phyloP scores from a whole-genome alignment of 768 basidiomycete species.

The Harrya chromipes region DNA sequence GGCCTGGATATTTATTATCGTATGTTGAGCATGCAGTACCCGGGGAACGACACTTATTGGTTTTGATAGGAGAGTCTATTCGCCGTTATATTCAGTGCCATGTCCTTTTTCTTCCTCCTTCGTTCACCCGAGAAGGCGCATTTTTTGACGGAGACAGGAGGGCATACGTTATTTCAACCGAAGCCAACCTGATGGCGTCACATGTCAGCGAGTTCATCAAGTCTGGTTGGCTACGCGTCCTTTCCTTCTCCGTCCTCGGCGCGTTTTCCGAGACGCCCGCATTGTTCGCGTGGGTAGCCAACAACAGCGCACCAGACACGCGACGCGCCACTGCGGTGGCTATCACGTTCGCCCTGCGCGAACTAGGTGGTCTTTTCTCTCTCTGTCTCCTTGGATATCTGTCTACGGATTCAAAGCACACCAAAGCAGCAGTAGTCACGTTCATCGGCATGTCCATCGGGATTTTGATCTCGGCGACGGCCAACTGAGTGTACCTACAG shows the following conservation, averaged over 20 bases:
- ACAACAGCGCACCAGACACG: constrained; percentile 56
- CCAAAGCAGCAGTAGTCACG: constrained; percentile 40
- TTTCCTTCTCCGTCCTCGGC: constrained; percentile 56
- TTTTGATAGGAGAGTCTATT: constrained; percentile 52
- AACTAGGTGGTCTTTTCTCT: constrained; percentile 55
- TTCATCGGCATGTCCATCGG: constrained; percentile 36
- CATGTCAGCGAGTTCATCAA: constrained; percentile 29
- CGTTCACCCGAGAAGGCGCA: constrained; percentile 40
- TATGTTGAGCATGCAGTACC: constrained; percentile 14
- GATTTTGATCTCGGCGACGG: constrained; percentile 34
- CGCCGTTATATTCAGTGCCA: constrained; percentile 54
- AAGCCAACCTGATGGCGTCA: not conserved
- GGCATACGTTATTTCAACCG: constrained; percentile 37
- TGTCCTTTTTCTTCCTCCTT: constrained; percentile 49
- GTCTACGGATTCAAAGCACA: constrained; percentile 49
- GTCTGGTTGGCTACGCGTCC: constrained; percentile 47
- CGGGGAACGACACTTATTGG: not conserved
- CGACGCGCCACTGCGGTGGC: constrained; percentile 58
- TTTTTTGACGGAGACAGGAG: constrained; percentile 53
- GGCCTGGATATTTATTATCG: constrained; percentile 62
- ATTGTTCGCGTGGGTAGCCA: constrained; percentile 54
- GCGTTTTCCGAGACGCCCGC: constrained; percentile 49
- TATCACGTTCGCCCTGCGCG: constrained; percentile 51
- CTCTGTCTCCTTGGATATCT: constrained; percentile 55
- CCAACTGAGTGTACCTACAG: constrained; percentile 41